These are phyloP conservation scores for Colletotrichum lupini DNA, from an alignment of 2,329 filamentous ascomycete species.

Conservation along the genomic window DNA sequence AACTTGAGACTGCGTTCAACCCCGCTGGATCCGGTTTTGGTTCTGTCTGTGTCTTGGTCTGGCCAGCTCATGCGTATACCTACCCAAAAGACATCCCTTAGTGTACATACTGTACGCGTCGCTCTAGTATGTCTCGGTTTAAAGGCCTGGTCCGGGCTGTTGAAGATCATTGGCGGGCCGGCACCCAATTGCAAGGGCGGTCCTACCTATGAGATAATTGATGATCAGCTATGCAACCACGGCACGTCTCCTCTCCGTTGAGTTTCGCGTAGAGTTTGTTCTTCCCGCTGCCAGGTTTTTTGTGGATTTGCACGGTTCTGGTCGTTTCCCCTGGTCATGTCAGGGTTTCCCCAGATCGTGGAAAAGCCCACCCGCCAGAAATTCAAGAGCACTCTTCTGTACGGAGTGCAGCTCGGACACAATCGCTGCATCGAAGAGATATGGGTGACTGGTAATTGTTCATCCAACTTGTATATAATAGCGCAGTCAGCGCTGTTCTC, in stretches of 20 bases:
- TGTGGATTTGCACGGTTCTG: not conserved
- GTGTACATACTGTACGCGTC: slow-evolving; percentile 5
- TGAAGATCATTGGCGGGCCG: slow-evolving; percentile 23
- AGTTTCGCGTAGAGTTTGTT: not conserved
- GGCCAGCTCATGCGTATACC: not conserved
- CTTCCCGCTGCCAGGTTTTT: not conserved
- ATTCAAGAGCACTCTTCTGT: not conserved
- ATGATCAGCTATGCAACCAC: not conserved
- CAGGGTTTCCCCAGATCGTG: slow-evolving; percentile 13
- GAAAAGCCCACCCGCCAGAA: not conserved
- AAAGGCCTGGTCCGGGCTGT: not conserved
- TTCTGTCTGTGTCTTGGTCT: not conserved
- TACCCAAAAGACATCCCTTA: no score
- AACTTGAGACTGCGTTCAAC: slow-evolving; percentile 14
- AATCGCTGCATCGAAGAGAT: not conserved
- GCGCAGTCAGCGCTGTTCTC: not conserved
- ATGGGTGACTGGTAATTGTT: not conserved
- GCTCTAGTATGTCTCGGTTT: slow-evolving; percentile 25
- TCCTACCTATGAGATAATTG: slow-evolving; percentile 17
- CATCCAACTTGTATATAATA: not conserved
- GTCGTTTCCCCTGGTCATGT: not conserved
- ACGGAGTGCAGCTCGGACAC: not conserved
- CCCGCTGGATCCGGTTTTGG: slow-evolving; percentile 11
- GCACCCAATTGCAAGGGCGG: not conserved
- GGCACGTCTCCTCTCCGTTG: not conserved